Evolutionary conservation across 768 basidiomycete species (phyloP), one percentile per base, ranked within the genome.

Genomic region (Astraeus odoratus): DNA sequence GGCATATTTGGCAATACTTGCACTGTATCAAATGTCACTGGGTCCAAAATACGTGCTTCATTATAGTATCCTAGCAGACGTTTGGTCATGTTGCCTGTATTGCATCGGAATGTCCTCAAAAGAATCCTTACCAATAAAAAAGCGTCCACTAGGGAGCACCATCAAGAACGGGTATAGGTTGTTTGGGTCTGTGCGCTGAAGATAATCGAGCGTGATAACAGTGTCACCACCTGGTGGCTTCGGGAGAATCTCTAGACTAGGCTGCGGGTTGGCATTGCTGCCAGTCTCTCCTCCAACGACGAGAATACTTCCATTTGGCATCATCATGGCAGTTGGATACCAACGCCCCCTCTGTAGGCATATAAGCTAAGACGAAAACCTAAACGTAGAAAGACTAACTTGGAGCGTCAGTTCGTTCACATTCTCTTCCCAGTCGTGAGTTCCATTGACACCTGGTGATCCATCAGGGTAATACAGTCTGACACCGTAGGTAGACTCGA

Each of bases 341-440:
- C 86, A 87, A 18, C 86, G 72, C 20, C 78, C 79, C 25, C 68
- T 67, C 79, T 83, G 46, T 18, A n/a, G 27, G 22, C 1, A 16
- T 18, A 10, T 48, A 15, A 52, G 10, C 4, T 7, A n/a, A 6
- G 19, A 43, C 0, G 1, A 7, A 15, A 9, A 26, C n/a, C 3
- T 8, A 4, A 22, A 3, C 2, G 24, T 19, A 1, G 18, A 18
- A 24, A 24, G 16, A 57, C 66, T 24, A 35, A 81, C 81, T 72
- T 87, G 86, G 20, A 88, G 69, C 3, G 63, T 50, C 2, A 89
- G 68, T 30, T 72, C 70, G 0, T 73, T 49, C 30, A 66, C 68
- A 50, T 88, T 77, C 59, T 89, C 86, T 59, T 89, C 75, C 87
- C 87, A 90, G 52, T 89, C 83, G 42, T 78, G 80, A 4, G 83